These are phyloP conservation scores for Fusarium oligoseptatum DNA, from an alignment of 2,329 filamentous ascomycete species.

Conservation along the genomic window DNA sequence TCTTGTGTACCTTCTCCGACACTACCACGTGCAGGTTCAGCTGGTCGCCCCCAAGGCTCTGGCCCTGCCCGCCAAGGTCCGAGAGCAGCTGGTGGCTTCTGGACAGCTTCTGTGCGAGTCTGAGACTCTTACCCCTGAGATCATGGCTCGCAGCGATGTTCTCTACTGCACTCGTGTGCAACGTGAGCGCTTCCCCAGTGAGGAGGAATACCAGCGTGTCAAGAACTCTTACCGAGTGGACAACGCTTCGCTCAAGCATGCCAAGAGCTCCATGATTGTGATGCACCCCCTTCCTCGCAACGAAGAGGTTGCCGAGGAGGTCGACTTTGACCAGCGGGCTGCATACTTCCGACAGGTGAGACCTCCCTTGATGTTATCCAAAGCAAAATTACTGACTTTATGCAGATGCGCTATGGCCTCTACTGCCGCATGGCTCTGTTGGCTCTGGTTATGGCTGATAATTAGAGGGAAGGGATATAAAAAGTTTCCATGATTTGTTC, in stretches of 20 bases:
- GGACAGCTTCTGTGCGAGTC: conserved; percentile 84
- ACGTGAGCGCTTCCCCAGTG: conserved; percentile 91
- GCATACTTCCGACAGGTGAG: conserved; percentile 99
- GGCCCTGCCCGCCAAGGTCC: conserved; percentile 80
- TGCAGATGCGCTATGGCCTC: conserved; percentile 94
- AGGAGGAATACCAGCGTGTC: conserved; percentile 84
- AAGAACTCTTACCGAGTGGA: conserved; percentile 92
- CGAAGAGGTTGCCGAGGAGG: conserved; percentile 92
- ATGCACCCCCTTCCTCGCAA: conserved; percentile 97
- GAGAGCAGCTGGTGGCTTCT: conserved; percentile 76
- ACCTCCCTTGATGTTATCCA: background rate
- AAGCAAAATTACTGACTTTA: conserved; percentile 33
- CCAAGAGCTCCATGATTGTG: conserved; percentile 93
- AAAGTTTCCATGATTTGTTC: conserved; percentile 34
- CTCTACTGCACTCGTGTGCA: conserved; percentile 98
- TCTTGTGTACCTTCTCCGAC: conserved; percentile 90
- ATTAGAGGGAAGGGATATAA: conserved; percentile 37
- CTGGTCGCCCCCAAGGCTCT: conserved; percentile 88
- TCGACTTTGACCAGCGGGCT: conserved; percentile 96
- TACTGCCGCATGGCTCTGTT: conserved; percentile 98
- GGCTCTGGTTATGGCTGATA: conserved; percentile 82
- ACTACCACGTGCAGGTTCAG: conserved; percentile 96
- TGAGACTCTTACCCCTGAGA: conserved; percentile 85
- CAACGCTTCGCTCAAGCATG: conserved; percentile 88
- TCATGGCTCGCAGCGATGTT: conserved; percentile 88